These are phyloP conservation scores for Nemania sp. DNA, from an alignment of 2,329 filamentous ascomycete species.

Conservation along the genomic window DNA sequence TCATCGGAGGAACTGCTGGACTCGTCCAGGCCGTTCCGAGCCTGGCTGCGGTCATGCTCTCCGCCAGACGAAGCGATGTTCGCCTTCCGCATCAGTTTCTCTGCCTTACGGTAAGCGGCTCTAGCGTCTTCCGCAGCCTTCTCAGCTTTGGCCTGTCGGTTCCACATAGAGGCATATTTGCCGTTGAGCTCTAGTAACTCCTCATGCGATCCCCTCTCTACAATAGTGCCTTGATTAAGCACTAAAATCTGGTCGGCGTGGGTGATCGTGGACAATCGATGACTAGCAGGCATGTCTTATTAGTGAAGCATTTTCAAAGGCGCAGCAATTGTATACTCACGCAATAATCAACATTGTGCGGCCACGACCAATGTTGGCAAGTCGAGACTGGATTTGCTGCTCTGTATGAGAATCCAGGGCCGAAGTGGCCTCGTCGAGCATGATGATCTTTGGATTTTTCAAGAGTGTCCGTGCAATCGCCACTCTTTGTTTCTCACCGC, in stretches of 20 bases:
- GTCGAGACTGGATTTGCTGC: constrained; percentile 86
- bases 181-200: constrained; percentile 72
- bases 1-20: constrained; percentile 44
- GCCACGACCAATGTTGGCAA: constrained; percentile 78
- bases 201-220: constrained; percentile 77
- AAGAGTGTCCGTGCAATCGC: constrained; percentile 92
- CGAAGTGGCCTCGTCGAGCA: constrained; percentile 91
- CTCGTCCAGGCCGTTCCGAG: constrained; percentile 44
- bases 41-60: constrained; percentile 32
- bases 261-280: constrained; percentile 83
- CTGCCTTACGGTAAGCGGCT: constrained; percentile 45
- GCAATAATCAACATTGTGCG: constrained; percentile 96
- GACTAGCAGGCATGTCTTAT: constrained; percentile 49
- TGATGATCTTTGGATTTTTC: constrained; percentile 88
- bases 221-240: constrained; percentile 73
- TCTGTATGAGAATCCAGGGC: constrained; percentile 91
- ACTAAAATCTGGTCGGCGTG: constrained; percentile 85
- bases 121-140: constrained; percentile 65
- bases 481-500: constrained; percentile 91
- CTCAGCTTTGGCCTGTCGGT: constrained; percentile 81
- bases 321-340: constrained; percentile 50
- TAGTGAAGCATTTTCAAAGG: constrained; percentile 21
- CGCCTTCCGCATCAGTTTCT: constrained; percentile 53
- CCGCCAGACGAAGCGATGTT: constrained; percentile 46
- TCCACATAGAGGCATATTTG: constrained; percentile 84